phyloP scores from a whole-genome alignment of 2,329 filamentous ascomycete genomes.

The Alternaria sp. region DNA sequence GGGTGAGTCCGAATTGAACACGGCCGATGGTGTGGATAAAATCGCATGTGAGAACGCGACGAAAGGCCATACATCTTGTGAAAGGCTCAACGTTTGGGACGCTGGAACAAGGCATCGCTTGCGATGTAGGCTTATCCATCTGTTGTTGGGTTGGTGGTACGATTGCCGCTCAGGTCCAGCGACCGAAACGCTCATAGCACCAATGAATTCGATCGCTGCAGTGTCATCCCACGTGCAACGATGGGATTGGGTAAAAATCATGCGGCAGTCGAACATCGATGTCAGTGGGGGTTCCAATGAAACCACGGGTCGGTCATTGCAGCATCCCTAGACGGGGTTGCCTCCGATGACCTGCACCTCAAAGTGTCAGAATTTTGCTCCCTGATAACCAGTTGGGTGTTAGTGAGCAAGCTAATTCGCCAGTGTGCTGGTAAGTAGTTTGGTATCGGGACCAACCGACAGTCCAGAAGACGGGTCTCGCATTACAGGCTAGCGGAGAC shows the following conservation, averaged over 20 bases:
- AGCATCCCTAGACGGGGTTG: background rate
- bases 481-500: background rate
- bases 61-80: background rate
- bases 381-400: background rate
- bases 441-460: background rate
- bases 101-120: background rate
- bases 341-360: background rate
- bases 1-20: background rate
- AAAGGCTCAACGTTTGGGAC: background rate
- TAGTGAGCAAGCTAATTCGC: background rate
- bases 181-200: background rate
- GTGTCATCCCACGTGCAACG: background rate
- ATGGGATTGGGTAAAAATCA: background rate
- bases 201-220: background rate
- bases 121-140: background rate
- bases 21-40: background rate
- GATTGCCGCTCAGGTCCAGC: background rate
- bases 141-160: background rate
- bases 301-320: background rate
- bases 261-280: background rate
- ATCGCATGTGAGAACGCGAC: background rate
- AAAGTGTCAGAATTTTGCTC: background rate
- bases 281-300: background rate
- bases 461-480: background rate
- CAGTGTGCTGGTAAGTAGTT: conserved; percentile 1